Percentiles rank a stretch among this genome's conserved stretches.
phyloP scores from a whole-genome alignment of 2,329 filamentous ascomycete species.

The Gremmenia infestans region DNA sequence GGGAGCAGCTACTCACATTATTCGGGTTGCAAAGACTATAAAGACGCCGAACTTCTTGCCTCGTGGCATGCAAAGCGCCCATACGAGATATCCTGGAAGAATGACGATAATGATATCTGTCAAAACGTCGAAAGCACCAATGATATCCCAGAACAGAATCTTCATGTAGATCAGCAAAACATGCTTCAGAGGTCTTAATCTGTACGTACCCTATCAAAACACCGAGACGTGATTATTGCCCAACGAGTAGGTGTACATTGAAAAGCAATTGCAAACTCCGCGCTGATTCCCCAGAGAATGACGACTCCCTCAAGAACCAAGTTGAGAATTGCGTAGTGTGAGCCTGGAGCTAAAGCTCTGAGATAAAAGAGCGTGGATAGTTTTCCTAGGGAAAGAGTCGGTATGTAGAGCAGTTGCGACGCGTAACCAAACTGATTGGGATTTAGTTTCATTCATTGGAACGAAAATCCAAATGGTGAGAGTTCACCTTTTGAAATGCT shows the following conservation, averaged over 20 bases:
- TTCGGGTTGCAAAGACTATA: constrained; percentile 17
- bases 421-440: constrained; percentile 23
- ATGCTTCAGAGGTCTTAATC: neutral
- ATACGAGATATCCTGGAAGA: constrained; percentile 42
- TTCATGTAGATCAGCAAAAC: neutral
- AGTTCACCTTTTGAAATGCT: constrained; percentile 18
- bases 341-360: constrained; percentile 16
- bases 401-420: constrained; percentile 26
- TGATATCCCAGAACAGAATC: constrained; percentile 41
- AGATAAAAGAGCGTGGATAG: constrained; percentile 25
- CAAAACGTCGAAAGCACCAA: constrained; percentile 43
- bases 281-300: constrained; percentile 19
- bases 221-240: constrained; percentile 19
- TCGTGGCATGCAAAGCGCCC: constrained; percentile 39
- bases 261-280: constrained; percentile 22
- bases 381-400: constrained; percentile 25
- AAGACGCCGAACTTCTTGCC: constrained; percentile 29
- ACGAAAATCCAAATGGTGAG: neutral
- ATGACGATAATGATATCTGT: constrained; percentile 42
- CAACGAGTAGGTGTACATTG: constrained; percentile 29
- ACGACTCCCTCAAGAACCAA: constrained; percentile 12
- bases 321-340: constrained; percentile 14
- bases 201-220: constrained; percentile 19
- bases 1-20: constrained; percentile 30
- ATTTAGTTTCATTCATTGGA: neutral